These are phyloP conservation scores for Candida endomychidarum DNA, from an alignment of 805 yeast genomes.

Conservation along the genomic window DNA sequence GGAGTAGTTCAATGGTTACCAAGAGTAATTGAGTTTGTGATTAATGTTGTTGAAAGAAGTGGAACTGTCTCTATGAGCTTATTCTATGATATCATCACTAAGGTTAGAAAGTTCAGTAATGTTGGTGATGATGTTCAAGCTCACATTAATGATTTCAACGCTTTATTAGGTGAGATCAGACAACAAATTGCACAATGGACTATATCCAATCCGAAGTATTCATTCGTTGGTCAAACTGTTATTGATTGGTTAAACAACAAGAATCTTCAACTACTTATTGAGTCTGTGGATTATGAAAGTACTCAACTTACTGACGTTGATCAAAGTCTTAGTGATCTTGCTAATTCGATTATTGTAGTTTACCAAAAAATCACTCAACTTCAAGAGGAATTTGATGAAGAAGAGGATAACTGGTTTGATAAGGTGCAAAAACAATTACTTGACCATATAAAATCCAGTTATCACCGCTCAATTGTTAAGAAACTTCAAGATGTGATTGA, in stretches of 20 bases:
- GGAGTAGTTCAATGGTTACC: slow-evolving; percentile 33
- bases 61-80: background rate
- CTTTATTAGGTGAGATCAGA: slow-evolving; percentile 24
- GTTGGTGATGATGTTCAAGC: slow-evolving; percentile 13
- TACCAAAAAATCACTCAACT: slow-evolving; percentile 58
- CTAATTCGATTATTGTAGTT: slow-evolving; percentile 61
- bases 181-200: slow-evolving; percentile 36
- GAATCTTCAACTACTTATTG: slow-evolving; percentile 18
- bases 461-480: slow-evolving; percentile 33
- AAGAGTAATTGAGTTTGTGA: slow-evolving; percentile 34
- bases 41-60: slow-evolving; percentile 16
- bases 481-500: slow-evolving; percentile 37
- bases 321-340: slow-evolving; percentile 45
- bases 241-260: slow-evolving; percentile 44
- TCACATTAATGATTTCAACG: slow-evolving; percentile 21
- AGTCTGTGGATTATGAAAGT: too few species aligned
- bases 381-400: slow-evolving; percentile 20
- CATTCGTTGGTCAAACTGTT: slow-evolving; percentile 51
- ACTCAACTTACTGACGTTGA: too few species aligned
- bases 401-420: slow-evolving; percentile 65
- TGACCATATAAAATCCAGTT: slow-evolving; percentile 43
- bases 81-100: slow-evolving; percentile 1
- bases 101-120: slow-evolving; percentile 19
- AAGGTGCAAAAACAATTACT: slow-evolving; percentile 45
- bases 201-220: slow-evolving; percentile 22